Base-by-base conservation (phyloP, 1,284 basidiomycete genomes). In the Boletus sp. region DNA sequence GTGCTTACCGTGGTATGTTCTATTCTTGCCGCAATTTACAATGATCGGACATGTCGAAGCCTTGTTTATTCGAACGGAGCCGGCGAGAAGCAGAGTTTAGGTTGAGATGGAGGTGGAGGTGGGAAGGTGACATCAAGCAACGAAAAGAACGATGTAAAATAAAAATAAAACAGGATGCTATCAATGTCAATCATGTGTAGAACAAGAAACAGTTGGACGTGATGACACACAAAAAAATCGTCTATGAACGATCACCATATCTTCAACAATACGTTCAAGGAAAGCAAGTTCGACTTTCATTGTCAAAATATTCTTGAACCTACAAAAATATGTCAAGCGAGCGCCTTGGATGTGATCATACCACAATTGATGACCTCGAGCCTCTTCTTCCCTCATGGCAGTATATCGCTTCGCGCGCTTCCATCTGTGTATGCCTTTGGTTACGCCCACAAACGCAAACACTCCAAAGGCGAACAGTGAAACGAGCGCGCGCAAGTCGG, bases 401-500 rank as follows among this genome's bases (percentile, higher is more conserved):
- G 53, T 48, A 15, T 56, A 27, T 11, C 15, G 55, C 53, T 54
- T 58, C 15, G 58, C 39, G 15, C 45, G 59, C 56, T 51, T 67
- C 29, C 24, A 27, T 42, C 50, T 42, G 45, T 4, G 35, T 37
- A 33, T 57, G 27, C 56, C 37, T 61, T 9, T 59, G 60, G 52
- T 29, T 67, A 74, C 13, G 56, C 53, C n/a, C n/a, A 5, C 53
- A 13, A 61, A 53, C 18, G 42, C 65, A 67, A 78, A 74, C 58
- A 80, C 56, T 36, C 74, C 73, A 56, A 80, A 61, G 58, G 80
- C 72, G 51, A 78, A 65, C 61, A 80, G 68, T 44, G 74, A 76
- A 56, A 78, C 67, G 48, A 76, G 69, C 46, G 70, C 73, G 69
- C 46, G 70, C 73, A 49, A 76, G 69, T 59, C 77, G 73, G 54